These are phyloP conservation scores for Acanthamoeba lenticulata DNA, from an alignment of 208 protist genomes.

Conservation along the genomic window DNA sequence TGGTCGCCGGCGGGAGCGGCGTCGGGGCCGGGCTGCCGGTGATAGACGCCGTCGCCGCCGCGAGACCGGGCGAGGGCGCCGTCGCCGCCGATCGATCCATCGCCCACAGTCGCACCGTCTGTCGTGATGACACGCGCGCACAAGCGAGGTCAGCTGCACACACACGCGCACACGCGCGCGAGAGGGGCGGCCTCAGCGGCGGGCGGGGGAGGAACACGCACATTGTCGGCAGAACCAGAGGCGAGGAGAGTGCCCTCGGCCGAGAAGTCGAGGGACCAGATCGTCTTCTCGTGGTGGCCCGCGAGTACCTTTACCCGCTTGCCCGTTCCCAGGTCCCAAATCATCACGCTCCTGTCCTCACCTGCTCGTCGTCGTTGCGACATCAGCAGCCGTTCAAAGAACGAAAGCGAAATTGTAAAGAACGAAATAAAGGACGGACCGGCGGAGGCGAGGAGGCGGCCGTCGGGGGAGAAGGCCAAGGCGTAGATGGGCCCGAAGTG, in stretches of 20 bases:
- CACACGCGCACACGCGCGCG: slow-evolving; percentile 87
- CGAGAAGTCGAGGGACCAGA: slow-evolving; percentile 84
- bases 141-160: too few relatives aligned
- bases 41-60: background rate
- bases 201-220: background rate
- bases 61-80: background rate
- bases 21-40: background rate
- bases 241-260: slow-evolving; percentile 80
- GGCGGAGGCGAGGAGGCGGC: slow-evolving; percentile 66
- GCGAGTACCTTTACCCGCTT: slow-evolving; percentile 70
- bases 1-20: background rate
- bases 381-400: background rate
- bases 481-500: slow-evolving; percentile 80
- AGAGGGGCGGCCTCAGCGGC: slow-evolving; percentile 1
- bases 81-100: background rate
- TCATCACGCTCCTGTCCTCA: slow-evolving; percentile 68
- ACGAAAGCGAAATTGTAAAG: background rate
- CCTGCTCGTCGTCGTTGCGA: background rate
- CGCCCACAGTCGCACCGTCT: background rate
- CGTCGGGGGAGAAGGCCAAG: slow-evolving; percentile 84
- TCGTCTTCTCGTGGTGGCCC: slow-evolving; percentile 76
- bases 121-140: background rate
- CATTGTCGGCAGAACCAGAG: slow-evolving; percentile 76
- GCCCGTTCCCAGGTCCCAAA: slow-evolving; percentile 75
- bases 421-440: background rate